These are phyloP conservation scores for Solanum chacoense DNA, from an alignment of 305 asterid genomes.

Conservation along the genomic window DNA sequence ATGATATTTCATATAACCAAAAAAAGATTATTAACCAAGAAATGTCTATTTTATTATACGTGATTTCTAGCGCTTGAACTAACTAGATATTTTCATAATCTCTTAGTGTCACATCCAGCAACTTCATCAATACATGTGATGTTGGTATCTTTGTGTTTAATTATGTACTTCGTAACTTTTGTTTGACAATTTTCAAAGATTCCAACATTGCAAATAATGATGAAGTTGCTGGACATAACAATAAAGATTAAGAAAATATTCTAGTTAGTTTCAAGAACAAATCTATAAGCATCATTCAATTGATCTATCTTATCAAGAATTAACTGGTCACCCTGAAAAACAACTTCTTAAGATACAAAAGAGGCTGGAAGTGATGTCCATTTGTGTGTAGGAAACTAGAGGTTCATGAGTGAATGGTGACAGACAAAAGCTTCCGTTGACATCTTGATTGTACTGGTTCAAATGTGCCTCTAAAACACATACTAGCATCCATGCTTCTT, in stretches of 20 bases:
- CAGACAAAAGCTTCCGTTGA: neutral
- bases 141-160: neutral
- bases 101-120: neutral
- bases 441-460: neutral
- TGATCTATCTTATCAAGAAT: neutral
- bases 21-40: neutral
- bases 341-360: neutral
- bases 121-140: neutral
- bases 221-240: neutral
- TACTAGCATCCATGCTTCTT: neutral
- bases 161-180: neutral
- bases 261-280: neutral
- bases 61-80: neutral
- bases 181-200: neutral
- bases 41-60: neutral
- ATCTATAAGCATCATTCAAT: neutral
- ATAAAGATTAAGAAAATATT: neutral
- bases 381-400: neutral
- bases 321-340: neutral
- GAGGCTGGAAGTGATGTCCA: neutral
- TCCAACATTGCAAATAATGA: neutral
- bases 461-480: neutral
- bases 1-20: neutral
- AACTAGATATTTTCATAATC: neutral
- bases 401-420: neutral